Evolutionary conservation across 345 rosid genomes (phyloP), one percentile per base, ranked within the genome.

Genomic region (Syzygium aromaticum): DNA sequence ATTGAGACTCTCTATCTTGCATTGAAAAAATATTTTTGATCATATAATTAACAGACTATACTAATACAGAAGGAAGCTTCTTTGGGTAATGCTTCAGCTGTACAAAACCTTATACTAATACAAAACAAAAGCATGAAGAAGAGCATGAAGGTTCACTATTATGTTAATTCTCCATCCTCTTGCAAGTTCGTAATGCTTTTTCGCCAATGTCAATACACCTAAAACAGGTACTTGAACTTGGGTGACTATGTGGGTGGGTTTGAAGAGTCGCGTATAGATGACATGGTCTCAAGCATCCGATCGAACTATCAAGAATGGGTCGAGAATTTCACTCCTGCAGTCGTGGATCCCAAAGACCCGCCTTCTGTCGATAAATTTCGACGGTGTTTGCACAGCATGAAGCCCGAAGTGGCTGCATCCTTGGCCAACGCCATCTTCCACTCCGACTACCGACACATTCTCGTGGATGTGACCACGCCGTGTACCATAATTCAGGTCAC

Each of bases 191-290:
- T 33, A 54, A 53, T 12, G 46, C 67, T 3, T n/a, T n/a, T 9
- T 53, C 22, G 51, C 49, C 23, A 1, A 54, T 17, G 19, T 38
- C 28, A n/a, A 38, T n/a, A 16, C 14, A 51, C 30, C 51, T 27
- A 8, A 27, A 77, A 67, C 59, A 88, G 90, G 84, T 88, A 86
- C 54, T 64, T 88, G 46, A 86, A 88, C 88, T 19, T 46, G 10
- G 86, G 51, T 38, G 88, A 64, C 84, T 84, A 82, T 15, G 84
- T 86, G 52, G 90, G 90, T 30, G 90, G 90, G 53, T 88, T 88
- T 64, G 90, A 77, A 10, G 83, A 13, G 25, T 22, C 88, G 17
- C 86, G 53, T 23, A 53, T 88, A 11, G 88, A 86, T 46, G 30
- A 54, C 33, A 52, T 88, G 52, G 33, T 88, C 84, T 51, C 86